Evolutionary conservation across 352 stramenopile species (phyloP).

Genomic region (Pelagophyceae sp.): DNA sequence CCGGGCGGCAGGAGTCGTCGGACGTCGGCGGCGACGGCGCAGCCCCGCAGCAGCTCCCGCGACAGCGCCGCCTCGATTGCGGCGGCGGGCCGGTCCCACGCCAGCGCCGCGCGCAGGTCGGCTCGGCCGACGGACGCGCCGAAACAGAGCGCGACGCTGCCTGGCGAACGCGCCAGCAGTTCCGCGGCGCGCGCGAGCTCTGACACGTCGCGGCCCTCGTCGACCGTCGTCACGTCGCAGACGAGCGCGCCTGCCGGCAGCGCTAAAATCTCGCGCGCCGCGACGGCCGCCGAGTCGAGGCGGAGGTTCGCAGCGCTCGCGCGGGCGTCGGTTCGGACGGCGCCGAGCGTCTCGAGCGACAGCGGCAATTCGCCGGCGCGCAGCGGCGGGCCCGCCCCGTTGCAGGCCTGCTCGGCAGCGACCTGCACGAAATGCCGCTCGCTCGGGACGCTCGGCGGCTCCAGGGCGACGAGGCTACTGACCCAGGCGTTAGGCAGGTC

Average conservation of each 20-base stretch:
- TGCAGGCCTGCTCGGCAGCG: background rate
- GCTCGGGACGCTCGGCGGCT: no score
- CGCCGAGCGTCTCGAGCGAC: background rate
- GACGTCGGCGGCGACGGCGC: background rate
- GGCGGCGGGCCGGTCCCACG: background rate
- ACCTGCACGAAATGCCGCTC: no score
- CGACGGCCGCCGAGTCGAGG: background rate
- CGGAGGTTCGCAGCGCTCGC: background rate
- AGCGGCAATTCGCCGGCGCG: background rate
- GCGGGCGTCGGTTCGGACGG: background rate
- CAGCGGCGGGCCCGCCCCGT: background rate
- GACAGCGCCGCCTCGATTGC: background rate
- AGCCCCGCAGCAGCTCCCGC: background rate
- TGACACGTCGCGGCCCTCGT: conserved; percentile 16
- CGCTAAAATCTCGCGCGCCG: background rate
- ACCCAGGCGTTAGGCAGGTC: background rate
- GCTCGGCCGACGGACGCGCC: background rate
- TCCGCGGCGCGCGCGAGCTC: conserved; percentile 7
- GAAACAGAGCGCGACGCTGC: background rate
- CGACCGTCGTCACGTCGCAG: conserved; percentile 8
- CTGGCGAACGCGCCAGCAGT: background rate
- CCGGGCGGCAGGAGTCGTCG: background rate
- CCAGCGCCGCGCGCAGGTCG: background rate
- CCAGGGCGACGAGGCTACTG: no score
- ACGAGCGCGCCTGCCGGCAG: background rate